phyloP scores from a whole-genome alignment of 257 asterid species.

The Linaria vulgaris region DNA sequence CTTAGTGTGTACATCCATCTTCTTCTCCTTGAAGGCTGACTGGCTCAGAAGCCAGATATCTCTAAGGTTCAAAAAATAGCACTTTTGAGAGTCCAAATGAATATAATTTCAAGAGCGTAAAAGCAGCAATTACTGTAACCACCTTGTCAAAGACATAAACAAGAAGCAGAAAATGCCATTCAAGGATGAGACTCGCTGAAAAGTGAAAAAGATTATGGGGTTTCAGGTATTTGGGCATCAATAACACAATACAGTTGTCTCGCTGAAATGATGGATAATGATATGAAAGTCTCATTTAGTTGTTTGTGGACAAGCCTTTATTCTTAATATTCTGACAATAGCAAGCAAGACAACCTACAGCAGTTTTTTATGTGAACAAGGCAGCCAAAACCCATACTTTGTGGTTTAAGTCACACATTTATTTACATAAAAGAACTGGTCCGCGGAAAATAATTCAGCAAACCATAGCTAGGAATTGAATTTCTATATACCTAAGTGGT shows the following conservation, averaged over 20 bases:
- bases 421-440: neutral
- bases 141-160: neutral
- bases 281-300: too few relatives aligned
- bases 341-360: constrained; percentile 2
- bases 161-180: neutral
- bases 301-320: too few relatives aligned
- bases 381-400: neutral
- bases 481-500: neutral
- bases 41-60: constrained; percentile 79
- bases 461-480: neutral
- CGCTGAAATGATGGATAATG: too few relatives aligned
- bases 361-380: neutral
- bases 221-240: too few relatives aligned
- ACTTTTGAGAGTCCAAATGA: constrained; percentile 21
- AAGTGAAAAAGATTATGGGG: too few relatives aligned
- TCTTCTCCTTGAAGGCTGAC: constrained; percentile 73
- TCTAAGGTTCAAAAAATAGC: constrained; percentile 37
- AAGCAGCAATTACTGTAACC: too few relatives aligned
- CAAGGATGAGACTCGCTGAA: neutral
- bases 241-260: too few relatives aligned
- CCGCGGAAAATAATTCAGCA: neutral
- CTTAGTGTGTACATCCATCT: constrained; percentile 81
- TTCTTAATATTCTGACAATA: neutral
- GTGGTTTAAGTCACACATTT: neutral
- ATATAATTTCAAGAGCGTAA: neutral